Evolutionary conservation across 2,329 filamentous ascomycete species (phyloP), one percentile per base, ranked within the genome.

Genomic region (Talaromyces atroroseus): DNA sequence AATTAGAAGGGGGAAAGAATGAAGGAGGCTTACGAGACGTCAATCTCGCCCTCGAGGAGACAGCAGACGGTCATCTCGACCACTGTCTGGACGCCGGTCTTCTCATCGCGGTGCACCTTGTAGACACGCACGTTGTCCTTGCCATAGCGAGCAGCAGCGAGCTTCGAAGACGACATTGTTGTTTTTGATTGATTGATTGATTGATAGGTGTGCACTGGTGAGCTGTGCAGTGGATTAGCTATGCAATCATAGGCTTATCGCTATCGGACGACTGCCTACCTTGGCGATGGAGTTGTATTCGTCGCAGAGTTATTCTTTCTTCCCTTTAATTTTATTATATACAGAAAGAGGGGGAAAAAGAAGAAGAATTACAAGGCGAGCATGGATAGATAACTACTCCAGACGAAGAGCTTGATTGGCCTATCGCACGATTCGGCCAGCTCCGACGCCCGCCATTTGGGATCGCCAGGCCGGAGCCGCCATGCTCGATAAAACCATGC

Each of bases 61-160:
- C 91, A 90, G 76, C 89, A 89, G 65, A 99, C 89, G 42, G 91
- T 96, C 87, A 96, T 95, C 76, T 99, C 94, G 44, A 88, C 88
- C 64, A 97, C 89, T 7, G 86, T 88, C 74, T 99, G 92, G 21
- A 84, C 79, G 56, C 88, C 88, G 18, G 88, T 87, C 66, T 84
- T 79, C 69, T 84, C 79, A 72, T 97, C 85, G 66, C 85, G 85
- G 68, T 95, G 82, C 68, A 96, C 91, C 76, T 99, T 99, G 84
- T 88, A 95, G 67, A 99, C 85, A 68, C 94, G 92, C 81, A 99
- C 88, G 78, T 99, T 97, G 83, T 97, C 94, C 84, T 99, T 79
- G 64, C 77, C 77, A 65, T 79, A 79, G 58, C 75, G 75, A 57
- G 76, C 75, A 62, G 75, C 72, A 56, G 73, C 66, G 51, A 79